phyloP scores from a whole-genome alignment of 306 rosid species.

The Malus sylvestris region DNA sequence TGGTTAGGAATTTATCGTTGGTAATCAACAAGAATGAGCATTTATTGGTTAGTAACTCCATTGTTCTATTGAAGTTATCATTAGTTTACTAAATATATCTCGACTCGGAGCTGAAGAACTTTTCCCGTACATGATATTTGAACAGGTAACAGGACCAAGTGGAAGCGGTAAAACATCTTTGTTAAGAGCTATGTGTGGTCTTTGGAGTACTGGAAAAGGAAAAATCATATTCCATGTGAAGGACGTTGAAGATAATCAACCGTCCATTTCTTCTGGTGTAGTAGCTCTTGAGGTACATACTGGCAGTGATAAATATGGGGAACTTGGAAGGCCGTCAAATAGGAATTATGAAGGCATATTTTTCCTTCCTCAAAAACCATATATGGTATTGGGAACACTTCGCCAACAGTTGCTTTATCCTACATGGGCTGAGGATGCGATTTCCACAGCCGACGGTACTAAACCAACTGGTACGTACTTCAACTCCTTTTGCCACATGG shows the following conservation, averaged over 20 bases:
- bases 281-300: constrained; percentile 18
- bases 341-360: constrained; percentile 51
- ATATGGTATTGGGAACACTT: constrained; percentile 94
- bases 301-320: constrained; percentile 17
- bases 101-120: constrained; percentile 6
- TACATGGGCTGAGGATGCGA: constrained; percentile 59
- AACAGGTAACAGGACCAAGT: constrained; percentile 89
- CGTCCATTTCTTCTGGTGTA: constrained; percentile 30
- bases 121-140: constrained; percentile 12
- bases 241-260: constrained; percentile 33
- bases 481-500: background rate
- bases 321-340: constrained; percentile 30
- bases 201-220: constrained; percentile 85
- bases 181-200: constrained; percentile 92
- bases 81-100: background rate
- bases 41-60: constrained; percentile 53
- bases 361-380: constrained; percentile 96
- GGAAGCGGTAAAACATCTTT: constrained; percentile 92
- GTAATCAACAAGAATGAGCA: constrained; percentile 54
- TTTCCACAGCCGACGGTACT: constrained; percentile 29
- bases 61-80: background rate
- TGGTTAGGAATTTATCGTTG: constrained; percentile 65
- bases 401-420: constrained; percentile 93
- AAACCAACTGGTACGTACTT: constrained; percentile 38
- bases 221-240: constrained; percentile 55